Evolutionary conservation across 73 alveolate species (phyloP).

Genomic region (Paramecium primaurelia): DNA sequence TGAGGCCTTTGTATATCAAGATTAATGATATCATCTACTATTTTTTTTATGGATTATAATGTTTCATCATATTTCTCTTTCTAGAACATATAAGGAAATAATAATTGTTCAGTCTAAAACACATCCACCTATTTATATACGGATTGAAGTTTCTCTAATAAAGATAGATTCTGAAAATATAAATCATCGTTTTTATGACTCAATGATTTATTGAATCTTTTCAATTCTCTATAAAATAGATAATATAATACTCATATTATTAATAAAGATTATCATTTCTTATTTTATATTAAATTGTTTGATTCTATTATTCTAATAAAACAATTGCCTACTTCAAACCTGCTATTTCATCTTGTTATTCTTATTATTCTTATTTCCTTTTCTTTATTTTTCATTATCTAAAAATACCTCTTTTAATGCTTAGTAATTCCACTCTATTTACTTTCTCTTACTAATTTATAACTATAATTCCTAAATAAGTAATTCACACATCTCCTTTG

Average conservation of each 20-base stretch:
- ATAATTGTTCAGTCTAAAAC: not conserved
- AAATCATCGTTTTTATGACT: not conserved
- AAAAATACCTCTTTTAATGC: not conserved
- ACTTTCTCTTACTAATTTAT: not conserved
- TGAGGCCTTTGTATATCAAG: not conserved
- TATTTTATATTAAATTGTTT: not conserved
- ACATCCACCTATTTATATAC: not conserved
- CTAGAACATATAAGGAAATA: not conserved
- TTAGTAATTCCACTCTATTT: not conserved
- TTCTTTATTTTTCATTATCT: not conserved
- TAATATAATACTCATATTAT: not conserved
- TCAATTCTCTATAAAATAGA: not conserved
- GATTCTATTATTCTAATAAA: not conserved
- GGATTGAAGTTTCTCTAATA: not conserved
- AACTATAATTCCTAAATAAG: not conserved
- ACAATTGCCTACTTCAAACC: not conserved
- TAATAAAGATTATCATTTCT: not conserved
- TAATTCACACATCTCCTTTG: not conserved
- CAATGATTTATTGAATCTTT: not conserved
- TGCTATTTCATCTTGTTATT: not conserved
- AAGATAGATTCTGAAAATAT: not conserved
- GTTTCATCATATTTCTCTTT: not conserved
- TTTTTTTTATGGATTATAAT: not conserved
- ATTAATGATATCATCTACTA: not conserved
- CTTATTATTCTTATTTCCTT: not conserved